These are phyloP conservation scores for Miscanthus sacchariflorus DNA, from an alignment of 202 grass and related monocot genomes.

Conservation along the genomic window DNA sequence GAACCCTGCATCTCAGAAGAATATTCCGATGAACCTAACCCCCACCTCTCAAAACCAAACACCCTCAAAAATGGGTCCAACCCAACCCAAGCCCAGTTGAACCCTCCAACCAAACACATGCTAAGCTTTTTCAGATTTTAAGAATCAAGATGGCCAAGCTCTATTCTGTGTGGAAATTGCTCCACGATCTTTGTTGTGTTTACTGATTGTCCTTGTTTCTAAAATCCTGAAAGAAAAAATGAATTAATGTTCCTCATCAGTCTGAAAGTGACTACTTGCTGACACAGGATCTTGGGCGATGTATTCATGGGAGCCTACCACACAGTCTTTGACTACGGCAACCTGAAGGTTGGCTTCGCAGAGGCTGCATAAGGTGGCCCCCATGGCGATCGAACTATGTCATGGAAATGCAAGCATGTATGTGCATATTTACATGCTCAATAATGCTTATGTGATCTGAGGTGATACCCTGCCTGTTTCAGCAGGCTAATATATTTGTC, in stretches of 20 bases:
- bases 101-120: too few species aligned
- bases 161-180: neutral
- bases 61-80: too few species aligned
- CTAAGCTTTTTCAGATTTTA: neutral
- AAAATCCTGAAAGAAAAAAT: slow-evolving; percentile 7
- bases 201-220: neutral
- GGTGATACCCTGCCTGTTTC: slow-evolving; percentile 15
- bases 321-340: slow-evolving; percentile 95
- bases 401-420: slow-evolving; percentile 2
- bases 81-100: too few species aligned
- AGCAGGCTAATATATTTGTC: slow-evolving; percentile 21
- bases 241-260: neutral
- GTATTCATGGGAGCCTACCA: slow-evolving; percentile 96
- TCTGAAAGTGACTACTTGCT: neutral
- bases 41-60: too few species aligned
- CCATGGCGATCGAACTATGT: slow-evolving; percentile 7
- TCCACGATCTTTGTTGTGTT: neutral
- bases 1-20: too few species aligned
- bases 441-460: slow-evolving; percentile 44
- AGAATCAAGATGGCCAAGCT: neutral
- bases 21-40: too few species aligned
- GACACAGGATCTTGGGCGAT: slow-evolving; percentile 82
- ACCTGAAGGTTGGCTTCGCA: slow-evolving; percentile 78
- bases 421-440: slow-evolving; percentile 29
- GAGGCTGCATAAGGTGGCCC: slow-evolving; percentile 59